Evolutionary conservation across 305 asterid species (phyloP), one percentile per base, ranked within the genome.

Genomic region (Andrographis paniculata): DNA sequence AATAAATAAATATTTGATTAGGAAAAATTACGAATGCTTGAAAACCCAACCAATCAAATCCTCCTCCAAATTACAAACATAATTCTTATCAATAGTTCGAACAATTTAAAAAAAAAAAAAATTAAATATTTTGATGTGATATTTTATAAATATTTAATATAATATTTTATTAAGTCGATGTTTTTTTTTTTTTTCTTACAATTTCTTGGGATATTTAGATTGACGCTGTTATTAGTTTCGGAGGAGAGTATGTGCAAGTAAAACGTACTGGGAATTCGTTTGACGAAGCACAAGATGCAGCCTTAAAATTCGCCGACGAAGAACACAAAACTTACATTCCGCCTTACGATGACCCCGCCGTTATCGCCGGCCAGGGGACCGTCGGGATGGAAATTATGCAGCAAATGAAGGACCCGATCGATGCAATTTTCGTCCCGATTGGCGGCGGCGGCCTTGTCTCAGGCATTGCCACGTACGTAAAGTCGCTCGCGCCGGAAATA

Each of bases 371-470:
- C 17, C 97, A 88, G 64, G 97, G 94, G 59, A 88, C 97, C 10
- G 78, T 88, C 28, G 97, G 97, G 49, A 88, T 81, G 97, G 97
- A 88, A 73, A 84, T 88, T 40, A 62, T 84, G 61, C 75, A 83
- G 41, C 97, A 88, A 55, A 63, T 73, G 75, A 66, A 73, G 24
- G 73, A 64, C 19, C 78, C 85, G 22, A 16, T 79, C 39, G 84
- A 88, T 50, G 94, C 97, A 24, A 73, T 88, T 40, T 84, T 88
- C 59, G 97, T 88, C 48, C 97, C 95, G 35, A 81, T 88, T 35
- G 97, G 97, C 17, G 97, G 97, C 23, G 97, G 97, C 21, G 97
- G 97, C 28, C 82, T 88, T 52, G 81, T 81, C 48, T 95, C 94
- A 42, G 97, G 97, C 35, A 81, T 84, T 75, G 94, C 95, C 60